Evolutionary conservation across 306 rosid genomes (phyloP), one percentile per base, ranked within the genome.

Genomic region (Begonia loranthoides): DNA sequence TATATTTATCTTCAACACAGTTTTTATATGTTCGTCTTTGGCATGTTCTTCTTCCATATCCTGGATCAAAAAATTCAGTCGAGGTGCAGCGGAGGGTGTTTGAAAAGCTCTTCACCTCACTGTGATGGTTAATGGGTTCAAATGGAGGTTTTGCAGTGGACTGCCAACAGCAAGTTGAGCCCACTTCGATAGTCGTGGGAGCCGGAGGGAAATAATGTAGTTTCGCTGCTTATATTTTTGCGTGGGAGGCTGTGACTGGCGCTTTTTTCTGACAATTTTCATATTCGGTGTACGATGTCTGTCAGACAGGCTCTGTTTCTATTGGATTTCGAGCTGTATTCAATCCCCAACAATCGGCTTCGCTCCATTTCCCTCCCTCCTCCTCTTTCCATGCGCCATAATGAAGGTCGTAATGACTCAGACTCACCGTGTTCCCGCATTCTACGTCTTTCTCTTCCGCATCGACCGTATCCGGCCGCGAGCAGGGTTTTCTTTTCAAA

Each of bases 241-340:
- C 36, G 36, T 28, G 36, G 36, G 36, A 28, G 36, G 36, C 3
- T 28, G 36, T 45, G 45, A 16, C n/a, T 19, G 13, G 54, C 13
- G 63, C 54, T 46, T 33, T 17, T 56, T 33, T 39, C 77, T 75
- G 83, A 80, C 89, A 73, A 73, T 84, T 73, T 78, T 78, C 83
- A 73, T 84, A 75, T 78, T 78, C 83, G 68, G 59, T 52, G 89
- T 71, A 66, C 72, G 74, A 69, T 53, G 33, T 64, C 72, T 49
- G 64, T 47, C 58, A 33, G 54, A 52, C 1, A 17, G 17, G 1
- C 55, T 14, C 21, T 13, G 9, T 34, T 59, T 15, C 45, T 13
- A 15, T 51, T 60, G 74, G 47, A 43, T 60, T 56, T 57, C 10
- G 57, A 34, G 61, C 45, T 40, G 33, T 55, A 36, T 28, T 28